Percentiles rank a stretch among this genome's conserved stretches.
Conservation (phyloP, 1,284 basidiomycete species). For the Hypsizygus ulmarius region DNA sequence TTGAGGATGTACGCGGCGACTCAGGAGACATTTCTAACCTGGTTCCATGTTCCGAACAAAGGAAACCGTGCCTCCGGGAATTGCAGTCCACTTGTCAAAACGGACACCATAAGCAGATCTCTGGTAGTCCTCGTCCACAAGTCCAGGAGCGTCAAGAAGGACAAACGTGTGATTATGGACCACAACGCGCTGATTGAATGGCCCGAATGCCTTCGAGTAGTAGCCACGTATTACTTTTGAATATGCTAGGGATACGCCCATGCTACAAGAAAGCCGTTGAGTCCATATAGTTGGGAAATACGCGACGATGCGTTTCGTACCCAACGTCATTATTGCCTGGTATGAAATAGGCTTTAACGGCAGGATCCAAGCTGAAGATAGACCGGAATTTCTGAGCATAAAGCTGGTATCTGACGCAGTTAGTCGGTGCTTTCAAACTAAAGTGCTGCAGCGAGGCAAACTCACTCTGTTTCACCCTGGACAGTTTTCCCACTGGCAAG, state of each 20-base stretch:
- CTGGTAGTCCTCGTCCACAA: slow-evolving; percentile 75
- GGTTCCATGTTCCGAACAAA: slow-evolving; percentile 63
- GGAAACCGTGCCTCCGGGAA: slow-evolving; percentile 63
- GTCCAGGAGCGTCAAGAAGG: slow-evolving; percentile 66
- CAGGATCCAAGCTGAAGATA: slow-evolving; percentile 51
- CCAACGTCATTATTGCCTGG: slow-evolving; percentile 88
- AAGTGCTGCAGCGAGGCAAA: slow-evolving; percentile 17
- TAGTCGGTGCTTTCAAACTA: slow-evolving; percentile 6
- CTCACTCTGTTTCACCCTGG: slow-evolving; percentile 64
- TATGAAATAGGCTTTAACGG: slow-evolving; percentile 59
- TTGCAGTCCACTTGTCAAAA: slow-evolving; percentile 60
- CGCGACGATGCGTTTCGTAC: slow-evolving; percentile 33
- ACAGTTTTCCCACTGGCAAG: slow-evolving; percentile 65
- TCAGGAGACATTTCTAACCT: slow-evolving; percentile 34
- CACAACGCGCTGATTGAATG: slow-evolving; percentile 46
- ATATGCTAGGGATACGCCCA: slow-evolving; percentile 52
- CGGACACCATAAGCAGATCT: slow-evolving; percentile 50
- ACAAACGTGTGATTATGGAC: slow-evolving; percentile 71
- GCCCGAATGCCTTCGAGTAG: slow-evolving; percentile 57
- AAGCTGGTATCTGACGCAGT: slow-evolving; percentile 52
- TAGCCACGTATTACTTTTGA: slow-evolving; percentile 52
- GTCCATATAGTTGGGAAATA: slow-evolving; percentile 11
- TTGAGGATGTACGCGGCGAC: neutral
- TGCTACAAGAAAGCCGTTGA: slow-evolving; percentile 30
- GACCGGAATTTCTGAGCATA: slow-evolving; percentile 61